phyloP scores from a whole-genome alignment of 2,329 filamentous ascomycete genomes.

The Hysterium pulicare region DNA sequence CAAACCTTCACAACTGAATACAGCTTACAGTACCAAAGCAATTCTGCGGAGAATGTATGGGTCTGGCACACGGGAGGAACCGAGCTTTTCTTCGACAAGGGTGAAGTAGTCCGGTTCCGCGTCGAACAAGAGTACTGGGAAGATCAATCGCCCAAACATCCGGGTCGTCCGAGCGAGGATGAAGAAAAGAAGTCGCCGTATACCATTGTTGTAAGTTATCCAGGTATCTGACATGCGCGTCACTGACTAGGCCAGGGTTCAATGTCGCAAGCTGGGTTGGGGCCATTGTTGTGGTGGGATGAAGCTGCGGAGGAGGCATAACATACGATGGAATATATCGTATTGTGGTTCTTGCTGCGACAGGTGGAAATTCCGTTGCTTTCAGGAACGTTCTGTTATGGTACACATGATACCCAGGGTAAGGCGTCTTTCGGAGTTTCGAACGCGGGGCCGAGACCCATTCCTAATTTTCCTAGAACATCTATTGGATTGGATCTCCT shows the following conservation, averaged over 20 bases:
- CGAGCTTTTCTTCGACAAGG: conserved; percentile 80
- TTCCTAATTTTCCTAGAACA: too few species aligned
- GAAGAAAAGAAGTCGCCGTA: conserved; percentile 68
- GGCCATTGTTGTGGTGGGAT: conserved; percentile 48
- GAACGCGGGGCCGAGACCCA: too few species aligned
- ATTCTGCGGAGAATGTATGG: conserved; percentile 75
- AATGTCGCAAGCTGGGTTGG: conserved; percentile 48
- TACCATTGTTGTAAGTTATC: conserved; percentile 54
- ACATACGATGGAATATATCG: too few species aligned
- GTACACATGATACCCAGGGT: too few species aligned
- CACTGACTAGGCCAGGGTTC: conserved; percentile 35
- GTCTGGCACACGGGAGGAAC: conserved; percentile 73
- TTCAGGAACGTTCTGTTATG: too few species aligned
- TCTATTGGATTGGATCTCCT: too few species aligned
- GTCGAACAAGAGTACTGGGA: conserved; percentile 88
- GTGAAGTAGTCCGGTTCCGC: conserved; percentile 83
- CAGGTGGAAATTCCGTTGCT: too few species aligned
- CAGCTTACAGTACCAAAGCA: conserved; percentile 46
- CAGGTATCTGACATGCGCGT: not conserved
- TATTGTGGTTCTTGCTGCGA: too few species aligned
- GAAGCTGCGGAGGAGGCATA: conserved; percentile 21
- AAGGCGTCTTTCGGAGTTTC: too few species aligned
- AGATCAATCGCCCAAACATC: conserved; percentile 79
- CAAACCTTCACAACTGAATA: conserved; percentile 15
- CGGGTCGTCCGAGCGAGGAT: conserved; percentile 61